phyloP scores from a whole-genome alignment of 106 monocot genomes.

The Alisma plantagoaquatica region DNA sequence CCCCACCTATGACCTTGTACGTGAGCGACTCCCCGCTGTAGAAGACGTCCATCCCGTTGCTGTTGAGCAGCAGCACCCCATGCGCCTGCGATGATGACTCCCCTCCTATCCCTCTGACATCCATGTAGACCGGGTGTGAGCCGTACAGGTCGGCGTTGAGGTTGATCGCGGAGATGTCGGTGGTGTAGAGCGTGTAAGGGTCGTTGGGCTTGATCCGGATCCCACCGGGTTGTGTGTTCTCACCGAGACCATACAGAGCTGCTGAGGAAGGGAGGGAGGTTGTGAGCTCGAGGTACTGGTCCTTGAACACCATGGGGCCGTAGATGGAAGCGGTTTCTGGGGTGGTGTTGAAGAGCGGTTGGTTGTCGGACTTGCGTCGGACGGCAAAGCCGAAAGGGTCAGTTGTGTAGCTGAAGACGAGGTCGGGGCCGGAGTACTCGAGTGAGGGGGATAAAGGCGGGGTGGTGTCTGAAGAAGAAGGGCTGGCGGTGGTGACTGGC shows the following conservation, averaged over 20 bases:
- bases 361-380: constrained; percentile 47
- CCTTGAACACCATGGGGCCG: constrained; percentile 68
- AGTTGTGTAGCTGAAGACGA: constrained; percentile 57
- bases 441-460: constrained; percentile 7
- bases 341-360: constrained; percentile 61
- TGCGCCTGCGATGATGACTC: constrained; percentile 27
- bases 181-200: constrained; percentile 79
- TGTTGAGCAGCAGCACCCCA: constrained; percentile 81
- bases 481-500: background rate
- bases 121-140: constrained; percentile 93
- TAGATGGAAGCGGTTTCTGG: constrained; percentile 12
- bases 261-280: constrained; percentile 50
- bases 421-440: constrained; percentile 46
- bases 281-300: constrained; percentile 87
- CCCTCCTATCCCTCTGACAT: constrained; percentile 55
- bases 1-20: constrained; percentile 88
- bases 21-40: constrained; percentile 73
- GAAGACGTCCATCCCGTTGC: constrained; percentile 95
- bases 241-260: constrained; percentile 80
- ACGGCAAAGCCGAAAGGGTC: constrained; percentile 83
- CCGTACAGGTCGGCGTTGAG: constrained; percentile 91
- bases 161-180: constrained; percentile 77
- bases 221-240: constrained; percentile 84
- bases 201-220: constrained; percentile 75
- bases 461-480: constrained; percentile 12